Evolutionary conservation across 345 rosid species (phyloP).

Genomic region (Hirschfeldia incana): DNA sequence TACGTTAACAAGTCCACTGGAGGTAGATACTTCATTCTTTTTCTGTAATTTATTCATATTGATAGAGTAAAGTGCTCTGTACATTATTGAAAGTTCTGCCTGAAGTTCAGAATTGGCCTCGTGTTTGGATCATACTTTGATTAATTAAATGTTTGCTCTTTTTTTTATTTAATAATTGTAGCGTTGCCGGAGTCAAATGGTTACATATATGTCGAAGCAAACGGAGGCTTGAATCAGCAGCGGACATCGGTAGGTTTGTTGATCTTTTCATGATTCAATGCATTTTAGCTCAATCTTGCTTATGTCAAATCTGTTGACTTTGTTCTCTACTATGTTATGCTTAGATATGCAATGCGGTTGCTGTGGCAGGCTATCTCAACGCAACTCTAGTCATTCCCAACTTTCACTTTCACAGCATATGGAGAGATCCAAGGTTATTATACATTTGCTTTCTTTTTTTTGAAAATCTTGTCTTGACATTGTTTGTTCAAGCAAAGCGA

Average conservation of each 20-base stretch:
- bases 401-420: conserved; percentile 96
- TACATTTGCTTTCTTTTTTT: conserved; percentile 3
- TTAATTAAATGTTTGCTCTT: not conserved
- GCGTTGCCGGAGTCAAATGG: conserved; percentile 95
- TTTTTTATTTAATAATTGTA: conserved; percentile 35
- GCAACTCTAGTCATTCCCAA: conserved; percentile 93
- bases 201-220: conserved; percentile 92
- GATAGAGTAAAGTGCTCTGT: not conserved
- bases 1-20: conserved; percentile 64
- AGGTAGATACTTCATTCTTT: conserved; percentile 38
- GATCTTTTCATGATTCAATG: conserved; percentile 21
- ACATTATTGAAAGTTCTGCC: not conserved
- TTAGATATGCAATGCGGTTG: conserved; percentile 99
- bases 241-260: conserved; percentile 90
- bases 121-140: not conserved
- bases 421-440: conserved; percentile 96
- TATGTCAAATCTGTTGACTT: conserved; percentile 29
- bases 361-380: conserved; percentile 98
- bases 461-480: not conserved
- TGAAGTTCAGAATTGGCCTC: too few relatives aligned
- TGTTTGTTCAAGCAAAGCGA: conserved; percentile 4
- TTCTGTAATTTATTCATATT: too few relatives aligned
- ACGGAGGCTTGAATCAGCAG: conserved; percentile 98
- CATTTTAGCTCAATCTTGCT: conserved; percentile 7
- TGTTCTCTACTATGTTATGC: conserved; percentile 37